A percentile compares a stretch with the other conserved stretches of the same genome.
These are phyloP conservation scores for Phytopythium mirpurense DNA, from an alignment of 352 stramenopile species.

Conservation along the genomic window DNA sequence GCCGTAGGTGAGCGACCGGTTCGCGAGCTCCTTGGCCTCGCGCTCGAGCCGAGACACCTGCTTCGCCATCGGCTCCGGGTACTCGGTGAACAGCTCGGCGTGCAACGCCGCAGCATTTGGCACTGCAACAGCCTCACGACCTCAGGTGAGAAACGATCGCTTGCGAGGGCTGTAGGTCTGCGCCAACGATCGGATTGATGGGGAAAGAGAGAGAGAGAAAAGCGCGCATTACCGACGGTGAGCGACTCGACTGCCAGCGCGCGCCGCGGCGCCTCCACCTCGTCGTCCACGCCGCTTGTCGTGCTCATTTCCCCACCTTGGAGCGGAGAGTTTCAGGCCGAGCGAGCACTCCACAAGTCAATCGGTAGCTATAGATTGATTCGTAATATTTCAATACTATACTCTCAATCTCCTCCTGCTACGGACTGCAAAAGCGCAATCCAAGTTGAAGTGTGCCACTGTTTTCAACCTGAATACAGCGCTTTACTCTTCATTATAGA, in stretches of 20 bases:
- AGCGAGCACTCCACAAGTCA: no score
- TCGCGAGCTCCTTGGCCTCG: slow-evolving; percentile 56
- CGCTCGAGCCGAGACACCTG: slow-evolving; percentile 57
- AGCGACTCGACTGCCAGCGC: slow-evolving; percentile 5
- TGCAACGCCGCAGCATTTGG: slow-evolving; percentile 35
- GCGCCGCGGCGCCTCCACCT: neutral
- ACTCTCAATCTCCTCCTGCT: neutral
- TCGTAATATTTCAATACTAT: no score
- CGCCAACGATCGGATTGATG: neutral
- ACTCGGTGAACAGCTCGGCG: slow-evolving; percentile 41
- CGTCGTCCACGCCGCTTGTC: neutral
- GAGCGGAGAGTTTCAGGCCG: no score
- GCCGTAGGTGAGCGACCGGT: slow-evolving; percentile 59
- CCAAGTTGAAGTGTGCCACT: slow-evolving; percentile 5
- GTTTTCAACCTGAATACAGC: neutral
- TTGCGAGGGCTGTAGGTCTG: neutral
- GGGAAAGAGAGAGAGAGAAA: neutral
- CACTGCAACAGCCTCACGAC: slow-evolving; percentile 22
- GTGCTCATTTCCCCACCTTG: slow-evolving; percentile 1
- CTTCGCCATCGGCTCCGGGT: slow-evolving; percentile 42
- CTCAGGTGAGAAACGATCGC: neutral
- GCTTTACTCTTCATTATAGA: neutral
- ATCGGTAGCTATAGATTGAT: neutral
- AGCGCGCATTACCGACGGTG: slow-evolving; percentile 2
- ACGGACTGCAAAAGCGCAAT: neutral